Base-by-base conservation (phyloP, 345 rosid species). In the Boechera retrofracta region DNA sequence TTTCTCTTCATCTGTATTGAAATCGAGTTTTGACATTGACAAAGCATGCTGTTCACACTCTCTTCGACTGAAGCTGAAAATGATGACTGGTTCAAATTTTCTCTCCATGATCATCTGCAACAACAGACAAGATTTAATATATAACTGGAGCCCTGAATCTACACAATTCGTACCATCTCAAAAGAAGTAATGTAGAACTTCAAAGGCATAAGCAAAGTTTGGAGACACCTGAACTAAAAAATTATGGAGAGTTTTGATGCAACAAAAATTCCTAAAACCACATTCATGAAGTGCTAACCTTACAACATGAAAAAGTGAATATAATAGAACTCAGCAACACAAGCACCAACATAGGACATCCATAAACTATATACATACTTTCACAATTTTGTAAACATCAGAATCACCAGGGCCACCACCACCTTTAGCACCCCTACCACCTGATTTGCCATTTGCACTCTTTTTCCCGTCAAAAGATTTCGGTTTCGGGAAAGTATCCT, bases 21-120 rank as follows among this genome's bases (percentile, higher is more conserved):
- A 95, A 85, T 95, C 98, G 68, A 95, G 99, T 85, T 91, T 95
- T 58, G 97, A 87, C 98, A 95, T 92, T 57, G 96, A 95, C 93
- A 92, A 86, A 47, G 99, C 99, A 84, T 92, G 96, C 60, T 95
- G 92, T 77, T 95, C 99, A 71, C 97, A 91, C 77, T 92, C 99
- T 82, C 99, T 90, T 85, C 98, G 91, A 85, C 99, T 95, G 83
- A 95, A 95, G 86, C 98, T 95, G 83, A 95, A 95, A 79, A 92
- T 92, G 78, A 95, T 92, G 76, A 95, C 98, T 11, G 99, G 99
- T 67, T 95, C 89, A 85, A 92, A 92, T 71, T 89, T 87, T 42
- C 93, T 83, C 73, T 95, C 98, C 99, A 89, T 92, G 64, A 92
- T 92, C 99, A 95, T 95, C 98, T 95, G 83, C 77, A 82, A 83